Evolutionary conservation across 2,329 filamentous ascomycete species (phyloP), one percentile per base, ranked within the genome.

Genomic region (Nemania sp.): DNA sequence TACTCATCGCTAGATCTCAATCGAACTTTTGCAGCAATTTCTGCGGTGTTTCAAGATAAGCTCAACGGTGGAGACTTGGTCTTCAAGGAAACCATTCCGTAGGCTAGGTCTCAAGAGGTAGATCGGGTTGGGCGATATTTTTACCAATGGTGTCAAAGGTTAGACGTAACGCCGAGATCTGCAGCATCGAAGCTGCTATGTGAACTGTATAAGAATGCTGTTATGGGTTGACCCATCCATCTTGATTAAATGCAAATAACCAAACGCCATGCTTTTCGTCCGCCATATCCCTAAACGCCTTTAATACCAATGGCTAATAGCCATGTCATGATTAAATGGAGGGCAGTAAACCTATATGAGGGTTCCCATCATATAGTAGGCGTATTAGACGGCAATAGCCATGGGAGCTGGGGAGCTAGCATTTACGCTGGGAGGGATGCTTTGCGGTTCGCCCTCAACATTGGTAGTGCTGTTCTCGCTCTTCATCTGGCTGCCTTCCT

Each of bases 401-500:
- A 76, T 68, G 3, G 78, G 79, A 14, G 73, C 76, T 0, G 81
- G 80, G 6, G 81, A 83, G 47, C 77, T 78, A 6, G 75, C 76
- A n/a, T 76, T 70, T 11, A 80, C 62, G 61, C 80, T 83, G 7
- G 78, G 73, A 3, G 73, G 68, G 9, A 70, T 70, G 62, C 78
- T 82, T 49, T 71, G 75, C 73, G 81, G 81, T 64, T 84, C 82
- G 22, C 77, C 74, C 37, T 81, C 81, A 44, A 49, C 71, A 12
- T 71, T 67, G 20, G 66, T 72, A 54, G 61, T 64, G 56, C 66
- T 72, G 57, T 69, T 69, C 39, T 72, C 76, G 65, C 79, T 80
- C 68, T 80, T 80, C 55, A 71, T 68, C 53, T 77, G 76, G 51
- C 70, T 72, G 30, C 70, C 76, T 44, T 88, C 86, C 61, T 88